These are phyloP conservation scores for Trichoderma parareesei DNA, from an alignment of 495 filamentous ascomycete genomes.

Conservation along the genomic window DNA sequence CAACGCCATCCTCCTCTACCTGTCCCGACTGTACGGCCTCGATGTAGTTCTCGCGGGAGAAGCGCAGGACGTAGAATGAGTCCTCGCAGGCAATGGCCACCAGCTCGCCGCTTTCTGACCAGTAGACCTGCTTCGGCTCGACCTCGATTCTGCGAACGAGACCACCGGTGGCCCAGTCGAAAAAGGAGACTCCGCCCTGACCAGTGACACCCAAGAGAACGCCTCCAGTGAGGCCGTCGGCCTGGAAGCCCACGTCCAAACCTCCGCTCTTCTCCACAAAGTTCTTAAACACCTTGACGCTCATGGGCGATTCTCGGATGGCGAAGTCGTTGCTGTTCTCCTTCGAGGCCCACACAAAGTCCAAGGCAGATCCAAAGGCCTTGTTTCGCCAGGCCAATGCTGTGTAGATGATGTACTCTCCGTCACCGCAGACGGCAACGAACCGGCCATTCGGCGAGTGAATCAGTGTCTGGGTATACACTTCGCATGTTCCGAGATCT, in stretches of 20 bases:
- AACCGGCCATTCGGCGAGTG: slow-evolving; percentile 98
- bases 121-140: slow-evolving; percentile 81
- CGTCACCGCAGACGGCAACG: slow-evolving; percentile 93
- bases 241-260: slow-evolving; percentile 91
- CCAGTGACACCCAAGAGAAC: slow-evolving; percentile 92
- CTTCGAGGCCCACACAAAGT: slow-evolving; percentile 96
- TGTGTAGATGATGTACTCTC: slow-evolving; percentile 98
- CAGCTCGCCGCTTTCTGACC: slow-evolving; percentile 93
- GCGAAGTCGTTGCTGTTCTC: slow-evolving; percentile 98
- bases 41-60: slow-evolving; percentile 77
- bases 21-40: slow-evolving; percentile 71
- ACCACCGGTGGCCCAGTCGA: slow-evolving; percentile 87
- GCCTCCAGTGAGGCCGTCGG: slow-evolving; percentile 83
- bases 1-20: slow-evolving; percentile 92
- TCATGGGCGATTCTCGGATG: slow-evolving; percentile 86
- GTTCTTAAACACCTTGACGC: slow-evolving; percentile 94
- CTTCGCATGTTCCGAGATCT: slow-evolving; percentile 88
- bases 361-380: slow-evolving; percentile 86
- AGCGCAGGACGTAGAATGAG: slow-evolving; percentile 88
- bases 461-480: slow-evolving; percentile 88
- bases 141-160: slow-evolving; percentile 93
- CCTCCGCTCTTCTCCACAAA: slow-evolving; percentile 89
- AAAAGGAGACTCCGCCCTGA: slow-evolving; percentile 88
- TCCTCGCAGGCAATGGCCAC: slow-evolving; percentile 92
- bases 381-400: slow-evolving; percentile 96